Evolutionary conservation across 1,284 basidiomycete genomes (phyloP), one percentile per base, ranked within the genome.

Genomic region (Tilletia indica): DNA sequence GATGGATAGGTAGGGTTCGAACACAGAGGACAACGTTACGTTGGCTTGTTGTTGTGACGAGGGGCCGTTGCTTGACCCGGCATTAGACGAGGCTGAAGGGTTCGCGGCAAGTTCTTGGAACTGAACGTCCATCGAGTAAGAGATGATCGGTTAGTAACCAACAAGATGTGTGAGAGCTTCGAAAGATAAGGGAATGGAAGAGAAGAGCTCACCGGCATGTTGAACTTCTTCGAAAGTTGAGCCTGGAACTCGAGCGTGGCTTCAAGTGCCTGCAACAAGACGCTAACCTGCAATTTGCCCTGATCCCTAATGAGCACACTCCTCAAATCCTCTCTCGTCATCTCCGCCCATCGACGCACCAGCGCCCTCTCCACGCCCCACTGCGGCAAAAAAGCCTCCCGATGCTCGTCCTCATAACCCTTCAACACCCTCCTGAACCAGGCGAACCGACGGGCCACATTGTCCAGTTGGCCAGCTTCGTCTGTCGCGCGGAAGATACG

Each of bases 391-490:
- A 83, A 83, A 2, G 79, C 80, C 16, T 74, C 58, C 2, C 76
- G 76, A 66, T 92, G 91, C 79, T 98, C 94, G 21, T 91, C 89
- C 77, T 97, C 93, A 83, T 97, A 93, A 6, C 89, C 90, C 76
- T 92, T 90, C 47, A 99, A 86, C n/a, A 96, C 85, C n/a, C 95
- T 88, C 31, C 92, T 87, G 86, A 98, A 98, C 94, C 95, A 99
- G 1, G 95, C 93, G 78, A 94, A 99, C 49, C 97, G 89, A 19
- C 96, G 88, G 0, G 93, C 90, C 4, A 98, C 89, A 76, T 99
- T 99, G 85, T 99, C 97, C 61, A 99, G 87, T 83, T 97, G 94
- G 0, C 96, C 97, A 0, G 97, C 89, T 88, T 73, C 92, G 70
- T 83, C 82, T 2, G 79, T 80, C 2, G 81, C 79, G 14, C 83